Evolutionary conservation across 2,329 filamentous ascomycete genomes (phyloP), one percentile per base, ranked within the genome.

Genomic region (Sordariomycetes sp.): DNA sequence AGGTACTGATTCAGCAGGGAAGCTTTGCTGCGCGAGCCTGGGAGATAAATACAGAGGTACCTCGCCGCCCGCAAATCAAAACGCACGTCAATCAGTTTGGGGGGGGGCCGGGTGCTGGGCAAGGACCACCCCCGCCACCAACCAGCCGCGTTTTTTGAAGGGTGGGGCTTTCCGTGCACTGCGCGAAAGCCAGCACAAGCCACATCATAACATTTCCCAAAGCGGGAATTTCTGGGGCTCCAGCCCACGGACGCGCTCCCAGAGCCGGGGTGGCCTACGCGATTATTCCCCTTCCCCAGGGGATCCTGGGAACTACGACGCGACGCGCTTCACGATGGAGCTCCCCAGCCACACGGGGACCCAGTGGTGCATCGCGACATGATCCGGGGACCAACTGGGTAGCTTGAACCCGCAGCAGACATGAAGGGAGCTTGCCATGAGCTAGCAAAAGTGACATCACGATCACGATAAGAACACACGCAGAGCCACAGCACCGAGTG

Each of bases 1-100:
- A 71, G 28, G 78, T 82, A 80, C 81, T 83, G 81, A 84, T 83
- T 81, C 64, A 59, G 51, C 51, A 14, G 24, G 20, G 48, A 51
- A 32, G 28, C 28, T 32, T 32, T 32, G 48, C n/a, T 24, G 60
- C 59, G 40, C 40, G 16, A n/a, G 8, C n/a, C 37, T 11, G 46
- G 8, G 46, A n/a, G 22, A 50, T 24, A 50, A 50, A 50, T 50
- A 50, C 46, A 50, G 20, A 22, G 20, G n/a, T 50, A 50, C 46
- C 8, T 50, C 4, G 22, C 59, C 59, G 20, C 59, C 60, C 32
- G 55, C 55, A 37, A 57, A 52, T 43, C 25, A 35, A 18, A 35
- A 22, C 25, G 40, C 40, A 34, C 16, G 22, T 16, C 43, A 32
- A 32, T 24, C 28, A 32, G 28, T 50, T 20, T 35, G 34, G 54